phyloP scores from a whole-genome alignment of 148 eudicot genomes.

The Amaranthus palmeri region DNA sequence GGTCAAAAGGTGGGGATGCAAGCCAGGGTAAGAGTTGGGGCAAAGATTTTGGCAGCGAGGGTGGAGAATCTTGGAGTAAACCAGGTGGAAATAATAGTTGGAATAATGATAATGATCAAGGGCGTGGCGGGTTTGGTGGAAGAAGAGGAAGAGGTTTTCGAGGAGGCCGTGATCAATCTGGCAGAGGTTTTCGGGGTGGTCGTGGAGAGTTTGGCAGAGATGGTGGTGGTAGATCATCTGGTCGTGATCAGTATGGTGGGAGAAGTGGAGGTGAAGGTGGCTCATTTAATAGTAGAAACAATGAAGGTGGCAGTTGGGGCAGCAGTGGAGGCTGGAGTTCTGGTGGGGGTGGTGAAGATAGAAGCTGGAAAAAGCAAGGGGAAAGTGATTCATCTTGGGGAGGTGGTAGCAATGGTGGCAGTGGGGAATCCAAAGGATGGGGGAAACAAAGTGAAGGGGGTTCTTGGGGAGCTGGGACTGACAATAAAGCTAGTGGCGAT shows the following conservation, averaged over 20 bases:
- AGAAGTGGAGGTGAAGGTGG: constrained; percentile 25
- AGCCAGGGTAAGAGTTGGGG: constrained; percentile 10
- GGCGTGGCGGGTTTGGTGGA: constrained; percentile 30
- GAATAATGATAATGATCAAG: constrained; percentile 23
- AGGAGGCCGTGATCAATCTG: constrained; percentile 21
- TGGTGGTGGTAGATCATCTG: constrained; percentile 27
- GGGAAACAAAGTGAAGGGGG: not conserved
- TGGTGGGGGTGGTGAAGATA: constrained; percentile 9
- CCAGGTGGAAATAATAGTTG: constrained; percentile 24
- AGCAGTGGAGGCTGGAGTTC: not conserved
- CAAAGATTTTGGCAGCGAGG: not conserved
- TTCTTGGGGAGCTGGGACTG: not conserved
- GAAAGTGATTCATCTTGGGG: constrained; percentile 20
- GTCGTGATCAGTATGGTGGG: constrained; percentile 27
- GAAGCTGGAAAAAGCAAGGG: not conserved
- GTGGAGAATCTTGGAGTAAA: constrained; percentile 10
- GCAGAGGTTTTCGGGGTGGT: constrained; percentile 17
- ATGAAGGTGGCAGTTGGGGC: constrained; percentile 29
- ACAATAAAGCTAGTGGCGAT: not conserved
- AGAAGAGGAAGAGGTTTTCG: constrained; percentile 34
- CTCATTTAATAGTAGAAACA: constrained; percentile 11
- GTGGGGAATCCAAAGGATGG: not conserved
- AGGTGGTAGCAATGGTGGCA: constrained; percentile 9
- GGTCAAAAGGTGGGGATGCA: constrained; percentile 17
- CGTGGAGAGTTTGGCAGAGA: constrained; percentile 16